Evolutionary conservation across 805 yeast genomes (phyloP).

Genomic region (Clavispora asparagi): DNA sequence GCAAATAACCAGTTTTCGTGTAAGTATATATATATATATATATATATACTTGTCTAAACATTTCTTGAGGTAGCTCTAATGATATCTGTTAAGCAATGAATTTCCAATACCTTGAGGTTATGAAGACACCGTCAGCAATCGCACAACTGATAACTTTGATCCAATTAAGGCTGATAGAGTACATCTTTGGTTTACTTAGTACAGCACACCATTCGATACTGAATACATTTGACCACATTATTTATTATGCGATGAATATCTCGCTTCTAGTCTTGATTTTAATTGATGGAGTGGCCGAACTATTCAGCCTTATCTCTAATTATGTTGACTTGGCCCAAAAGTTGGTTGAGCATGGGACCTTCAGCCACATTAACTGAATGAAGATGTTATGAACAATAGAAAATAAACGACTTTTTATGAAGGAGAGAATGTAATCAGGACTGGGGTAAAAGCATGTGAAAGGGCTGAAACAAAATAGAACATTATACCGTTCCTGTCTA

Average conservation of each 20-base stretch:
- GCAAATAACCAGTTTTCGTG: not conserved
- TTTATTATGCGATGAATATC: constrained; percentile 10
- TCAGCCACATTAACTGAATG: constrained; percentile 20
- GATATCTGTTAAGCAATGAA: not conserved
- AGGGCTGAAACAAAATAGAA: not conserved
- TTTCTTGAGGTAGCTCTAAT: not conserved
- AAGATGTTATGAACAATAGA: not conserved
- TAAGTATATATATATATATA: not conserved
- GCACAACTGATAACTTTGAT: not conserved
- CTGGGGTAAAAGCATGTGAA: not conserved
- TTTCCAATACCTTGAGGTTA: not conserved
- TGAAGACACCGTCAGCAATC: not conserved
- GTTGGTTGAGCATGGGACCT: constrained; percentile 18
- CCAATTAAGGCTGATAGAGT: not conserved
- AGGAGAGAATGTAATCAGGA: not conserved
- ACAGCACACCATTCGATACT: not conserved
- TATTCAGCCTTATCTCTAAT: constrained; percentile 14
- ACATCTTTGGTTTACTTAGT: not conserved
- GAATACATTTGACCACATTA: not conserved
- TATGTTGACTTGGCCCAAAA: constrained; percentile 13
- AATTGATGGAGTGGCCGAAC: constrained; percentile 14
- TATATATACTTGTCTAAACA: not conserved
- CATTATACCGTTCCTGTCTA: no score
- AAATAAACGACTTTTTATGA: not conserved
- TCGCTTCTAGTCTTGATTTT: constrained; percentile 9